Evolutionary conservation across 768 basidiomycete genomes (phyloP), one percentile per base, ranked within the genome.

Genomic region (Amylocystis lapponica): DNA sequence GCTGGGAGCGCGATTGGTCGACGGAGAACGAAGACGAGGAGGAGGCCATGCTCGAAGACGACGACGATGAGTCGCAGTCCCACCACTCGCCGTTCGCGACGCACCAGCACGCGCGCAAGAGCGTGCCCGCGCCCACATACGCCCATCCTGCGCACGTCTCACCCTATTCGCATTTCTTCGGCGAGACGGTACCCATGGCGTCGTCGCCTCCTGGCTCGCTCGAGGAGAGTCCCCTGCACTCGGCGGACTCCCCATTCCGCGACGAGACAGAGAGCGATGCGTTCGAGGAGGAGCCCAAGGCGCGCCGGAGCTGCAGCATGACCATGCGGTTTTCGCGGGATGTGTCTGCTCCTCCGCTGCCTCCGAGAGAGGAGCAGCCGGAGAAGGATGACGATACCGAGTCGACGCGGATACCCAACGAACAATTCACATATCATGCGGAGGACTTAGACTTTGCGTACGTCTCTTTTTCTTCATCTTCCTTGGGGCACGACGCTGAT

Each of bases 1-100:
- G 42, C 16, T 59, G 59, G 57, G 59, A 58, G 43, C 57, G 54
- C 43, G 55, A 47, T 31, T 58, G 55, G 52, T 33, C 36, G 14
- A 46, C 52, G 21, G 55, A 56, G 34, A 42, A 36, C 1, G 47
- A 49, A 31, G 53, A 53, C 27, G 42, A 50, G 16, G 57, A 61
- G 35, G 57, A 51, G 26, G 59, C 57, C 39, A 47, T 49, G 39
- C 19, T 17, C n/a, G 31, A 47, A 14, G 51, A 56, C 33, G 54
- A 56, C 36, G 58, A 55, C 36, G 25, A 36, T 19, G 45, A 51
- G 43, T 49, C 45, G 23, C 45, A 49, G 27, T 50, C 52, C 10
- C 52, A 51, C 36, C 48, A 48, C 33, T 42, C 39, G 30, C 52
- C 49, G 12, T 54, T 54, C 45, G 46, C 47, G 41, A 48, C 49